phyloP scores from a whole-genome alignment of 2,329 filamentous ascomycete species.

The Seiridium unicorne region DNA sequence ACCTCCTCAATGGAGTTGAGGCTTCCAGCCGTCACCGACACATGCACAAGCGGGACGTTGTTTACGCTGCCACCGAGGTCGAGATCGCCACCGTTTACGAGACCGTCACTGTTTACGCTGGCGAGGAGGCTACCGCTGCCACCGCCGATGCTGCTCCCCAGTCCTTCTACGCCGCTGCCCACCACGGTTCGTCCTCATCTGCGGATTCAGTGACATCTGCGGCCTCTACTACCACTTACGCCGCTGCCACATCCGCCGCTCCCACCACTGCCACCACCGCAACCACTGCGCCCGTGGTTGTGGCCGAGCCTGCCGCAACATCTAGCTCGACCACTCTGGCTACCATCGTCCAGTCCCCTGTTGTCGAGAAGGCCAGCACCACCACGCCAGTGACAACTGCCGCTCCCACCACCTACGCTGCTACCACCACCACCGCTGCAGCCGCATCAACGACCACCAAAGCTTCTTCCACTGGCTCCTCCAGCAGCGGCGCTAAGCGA shows the following conservation, averaged over 20 bases:
- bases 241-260: conserved; percentile 9
- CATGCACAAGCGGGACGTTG: conserved; percentile 25
- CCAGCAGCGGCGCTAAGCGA: conserved; percentile 23
- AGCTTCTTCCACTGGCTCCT: conserved; percentile 8
- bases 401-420: conserved; percentile 1
- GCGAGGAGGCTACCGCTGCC: conserved; percentile 10
- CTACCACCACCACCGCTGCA: neutral
- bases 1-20: conserved; percentile 23
- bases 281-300: conserved; percentile 9
- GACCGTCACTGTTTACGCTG: conserved; percentile 24
- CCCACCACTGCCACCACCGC: conserved; percentile 10
- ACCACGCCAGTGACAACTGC: neutral
- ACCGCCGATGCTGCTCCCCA: conserved; percentile 4
- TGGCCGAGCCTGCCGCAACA: neutral
- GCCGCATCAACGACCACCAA: conserved; percentile 3
- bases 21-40: conserved; percentile 23
- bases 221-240: neutral
- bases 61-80: conserved; percentile 26
- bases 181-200: neutral
- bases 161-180: conserved; percentile 4
- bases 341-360: conserved; percentile 17
- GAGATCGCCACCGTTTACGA: conserved; percentile 26
- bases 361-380: conserved; percentile 8
- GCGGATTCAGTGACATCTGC: too few relatives aligned
- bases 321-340: conserved; percentile 22